phyloP scores from a whole-genome alignment of 768 basidiomycete genomes.

The Trametes gibbosa region DNA sequence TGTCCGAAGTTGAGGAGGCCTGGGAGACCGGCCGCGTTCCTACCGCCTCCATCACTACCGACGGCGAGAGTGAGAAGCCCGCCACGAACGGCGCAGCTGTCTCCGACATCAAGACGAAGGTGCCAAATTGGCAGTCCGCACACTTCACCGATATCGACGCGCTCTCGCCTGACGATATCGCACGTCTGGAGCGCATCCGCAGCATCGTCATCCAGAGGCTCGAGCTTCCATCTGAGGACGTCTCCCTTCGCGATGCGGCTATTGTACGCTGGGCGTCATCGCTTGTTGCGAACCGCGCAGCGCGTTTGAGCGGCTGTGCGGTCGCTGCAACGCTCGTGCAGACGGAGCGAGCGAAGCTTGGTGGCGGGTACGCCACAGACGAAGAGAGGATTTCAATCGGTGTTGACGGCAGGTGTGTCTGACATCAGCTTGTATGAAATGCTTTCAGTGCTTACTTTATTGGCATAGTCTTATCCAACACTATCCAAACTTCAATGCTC shows the following conservation, averaged over 20 bases:
- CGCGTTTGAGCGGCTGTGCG: conserved; percentile 79
- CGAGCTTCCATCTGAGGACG: conserved; percentile 52
- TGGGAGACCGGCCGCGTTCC: conserved; percentile 44
- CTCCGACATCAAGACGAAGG: not conserved
- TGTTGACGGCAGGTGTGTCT: conserved; percentile 82
- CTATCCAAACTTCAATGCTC: conserved; percentile 82
- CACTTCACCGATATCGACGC: conserved; percentile 28
- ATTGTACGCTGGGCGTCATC: conserved; percentile 79
- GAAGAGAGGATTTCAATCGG: conserved; percentile 69
- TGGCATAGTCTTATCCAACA: conserved; percentile 78
- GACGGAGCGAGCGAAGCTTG: conserved; percentile 63
- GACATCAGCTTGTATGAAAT: too few species aligned
- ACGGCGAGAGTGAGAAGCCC: conserved; percentile 4
- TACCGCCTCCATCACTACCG: not conserved
- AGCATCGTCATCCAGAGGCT: conserved; percentile 61
- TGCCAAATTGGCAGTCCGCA: conserved; percentile 13
- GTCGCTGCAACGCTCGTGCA: conserved; percentile 84
- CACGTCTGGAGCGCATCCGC: conserved; percentile 53
- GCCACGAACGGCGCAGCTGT: conserved; percentile 14
- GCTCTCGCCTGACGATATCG: conserved; percentile 21
- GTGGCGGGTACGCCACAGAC: conserved; percentile 30
- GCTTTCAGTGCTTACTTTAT: not conserved
- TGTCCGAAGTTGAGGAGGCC: conserved; percentile 79
- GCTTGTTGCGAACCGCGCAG: conserved; percentile 79
- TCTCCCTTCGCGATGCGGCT: conserved; percentile 47